Evolutionary conservation across 345 rosid genomes (phyloP).

Genomic region (Firmiana major): DNA sequence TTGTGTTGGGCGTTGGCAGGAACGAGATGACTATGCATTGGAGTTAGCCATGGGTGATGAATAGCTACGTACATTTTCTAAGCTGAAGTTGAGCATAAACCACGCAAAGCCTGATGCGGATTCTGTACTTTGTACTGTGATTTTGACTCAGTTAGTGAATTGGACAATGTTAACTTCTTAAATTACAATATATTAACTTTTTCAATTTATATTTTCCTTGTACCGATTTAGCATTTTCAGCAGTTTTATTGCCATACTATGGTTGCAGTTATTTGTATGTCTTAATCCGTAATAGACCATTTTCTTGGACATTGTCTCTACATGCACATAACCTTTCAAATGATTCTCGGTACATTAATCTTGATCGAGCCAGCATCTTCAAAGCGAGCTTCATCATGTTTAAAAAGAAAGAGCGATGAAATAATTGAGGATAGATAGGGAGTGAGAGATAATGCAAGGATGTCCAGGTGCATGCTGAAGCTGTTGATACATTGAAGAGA

Average conservation of each 20-base stretch:
- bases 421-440: not conserved
- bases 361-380: not conserved
- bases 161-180: not conserved
- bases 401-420: not conserved
- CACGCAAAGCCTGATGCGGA: constrained; percentile 12
- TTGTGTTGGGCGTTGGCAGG: constrained; percentile 44
- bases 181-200: not conserved
- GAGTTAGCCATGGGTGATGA: constrained; percentile 94
- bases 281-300: not conserved
- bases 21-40: constrained; percentile 89
- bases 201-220: not conserved
- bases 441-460: not conserved
- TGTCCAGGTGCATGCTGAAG: not conserved
- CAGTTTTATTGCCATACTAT: not conserved
- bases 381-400: not conserved
- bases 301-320: not conserved
- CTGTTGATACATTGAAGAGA: not conserved
- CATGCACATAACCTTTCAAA: not conserved
- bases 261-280: not conserved
- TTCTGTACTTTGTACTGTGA: not conserved
- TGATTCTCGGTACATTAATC: not conserved
- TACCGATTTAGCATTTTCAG: not conserved
- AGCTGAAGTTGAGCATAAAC: constrained; percentile 12
- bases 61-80: constrained; percentile 19
- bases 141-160: not conserved